A percentile compares a stretch with the other conserved stretches of the same genome.
These are phyloP conservation scores for Xylaria palmicola DNA, from an alignment of 495 filamentous ascomycete species.

Conservation along the genomic window DNA sequence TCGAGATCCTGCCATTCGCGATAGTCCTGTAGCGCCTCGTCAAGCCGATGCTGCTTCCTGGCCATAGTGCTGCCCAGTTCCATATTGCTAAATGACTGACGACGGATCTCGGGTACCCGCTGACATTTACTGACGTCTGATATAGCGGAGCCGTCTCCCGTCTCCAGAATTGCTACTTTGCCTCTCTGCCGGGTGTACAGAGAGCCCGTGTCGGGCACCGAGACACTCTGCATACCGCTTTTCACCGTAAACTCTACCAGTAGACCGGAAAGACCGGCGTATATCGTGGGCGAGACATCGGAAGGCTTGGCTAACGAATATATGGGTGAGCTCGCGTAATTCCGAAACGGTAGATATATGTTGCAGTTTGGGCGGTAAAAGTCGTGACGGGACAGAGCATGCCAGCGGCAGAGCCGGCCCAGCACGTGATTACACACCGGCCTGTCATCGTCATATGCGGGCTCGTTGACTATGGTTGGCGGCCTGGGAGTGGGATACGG, in stretches of 20 bases:
- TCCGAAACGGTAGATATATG: slow-evolving; percentile 32
- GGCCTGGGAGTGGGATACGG: slow-evolving; percentile 37
- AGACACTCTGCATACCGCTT: background rate
- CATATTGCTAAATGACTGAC: background rate
- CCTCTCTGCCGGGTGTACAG: slow-evolving; percentile 6
- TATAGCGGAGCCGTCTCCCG: slow-evolving; percentile 15
- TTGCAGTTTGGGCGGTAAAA: slow-evolving; percentile 46
- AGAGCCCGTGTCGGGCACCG: background rate
- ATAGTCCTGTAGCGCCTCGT: slow-evolving; percentile 10
- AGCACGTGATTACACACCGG: slow-evolving; percentile 28
- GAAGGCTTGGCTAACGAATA: slow-evolving; percentile 44
- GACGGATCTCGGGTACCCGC: slow-evolving; percentile 10
- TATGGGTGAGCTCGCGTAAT: slow-evolving; percentile 24
- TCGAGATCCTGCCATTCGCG: slow-evolving; percentile 4
- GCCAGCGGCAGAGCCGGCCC: slow-evolving; percentile 39
- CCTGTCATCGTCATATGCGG: slow-evolving; percentile 9
- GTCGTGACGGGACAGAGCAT: slow-evolving; percentile 36
- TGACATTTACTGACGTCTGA: slow-evolving; percentile 8
- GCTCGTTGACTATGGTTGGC: slow-evolving; percentile 22
- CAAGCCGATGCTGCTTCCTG: slow-evolving; percentile 14
- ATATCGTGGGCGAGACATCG: slow-evolving; percentile 42
- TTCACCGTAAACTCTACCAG: slow-evolving; percentile 36
- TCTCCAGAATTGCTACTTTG: slow-evolving; percentile 11
- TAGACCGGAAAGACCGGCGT: slow-evolving; percentile 39
- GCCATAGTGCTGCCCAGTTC: background rate